phyloP scores from a whole-genome alignment of 108 stramenopile species.

The Cylindrotheca fusiformis region DNA sequence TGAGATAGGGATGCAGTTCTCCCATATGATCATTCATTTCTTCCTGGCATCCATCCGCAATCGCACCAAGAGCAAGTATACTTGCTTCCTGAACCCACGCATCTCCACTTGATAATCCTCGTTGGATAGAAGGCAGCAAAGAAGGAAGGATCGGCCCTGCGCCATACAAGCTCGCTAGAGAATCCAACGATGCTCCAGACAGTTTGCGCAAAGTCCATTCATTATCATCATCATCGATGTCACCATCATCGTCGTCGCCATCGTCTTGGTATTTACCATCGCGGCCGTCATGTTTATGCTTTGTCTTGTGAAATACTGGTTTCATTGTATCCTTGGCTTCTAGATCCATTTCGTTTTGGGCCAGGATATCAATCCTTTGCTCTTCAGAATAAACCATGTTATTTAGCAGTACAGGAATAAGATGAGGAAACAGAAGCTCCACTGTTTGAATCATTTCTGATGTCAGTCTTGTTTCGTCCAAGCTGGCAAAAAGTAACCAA shows the following conservation, averaged over 20 bases:
- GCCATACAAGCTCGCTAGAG: conserved; percentile 68
- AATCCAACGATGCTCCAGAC: conserved; percentile 85
- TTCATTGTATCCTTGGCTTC: conserved; percentile 56
- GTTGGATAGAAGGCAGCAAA: conserved; percentile 77
- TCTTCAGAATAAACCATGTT: conserved; percentile 86
- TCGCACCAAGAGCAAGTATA: conserved; percentile 87
- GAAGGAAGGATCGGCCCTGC: conserved; percentile 62
- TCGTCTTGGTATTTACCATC: conserved; percentile 37
- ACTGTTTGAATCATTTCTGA: conserved; percentile 64
- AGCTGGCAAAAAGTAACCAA: conserved; percentile 79
- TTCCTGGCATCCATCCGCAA: conserved; percentile 83
- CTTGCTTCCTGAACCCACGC: conserved; percentile 91
- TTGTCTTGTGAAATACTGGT: conserved; percentile 79
- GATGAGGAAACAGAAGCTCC: conserved; percentile 46
- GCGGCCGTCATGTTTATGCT: conserved; percentile 47
- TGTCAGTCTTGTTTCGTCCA: conserved; percentile 57
- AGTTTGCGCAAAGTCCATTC: conserved; percentile 90
- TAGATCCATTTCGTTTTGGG: conserved; percentile 73
- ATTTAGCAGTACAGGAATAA: conserved; percentile 73
- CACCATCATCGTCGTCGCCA: conserved; percentile 68
- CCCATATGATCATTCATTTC: conserved; percentile 71
- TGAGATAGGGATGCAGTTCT: conserved; percentile 78
- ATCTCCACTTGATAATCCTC: conserved; percentile 57
- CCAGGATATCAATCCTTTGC: conserved; percentile 66
- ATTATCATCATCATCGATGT: conserved; percentile 67